Evolutionary conservation across 805 yeast species (phyloP), one percentile per base, ranked within the genome.

Genomic region (Lipomyces lipofer): DNA sequence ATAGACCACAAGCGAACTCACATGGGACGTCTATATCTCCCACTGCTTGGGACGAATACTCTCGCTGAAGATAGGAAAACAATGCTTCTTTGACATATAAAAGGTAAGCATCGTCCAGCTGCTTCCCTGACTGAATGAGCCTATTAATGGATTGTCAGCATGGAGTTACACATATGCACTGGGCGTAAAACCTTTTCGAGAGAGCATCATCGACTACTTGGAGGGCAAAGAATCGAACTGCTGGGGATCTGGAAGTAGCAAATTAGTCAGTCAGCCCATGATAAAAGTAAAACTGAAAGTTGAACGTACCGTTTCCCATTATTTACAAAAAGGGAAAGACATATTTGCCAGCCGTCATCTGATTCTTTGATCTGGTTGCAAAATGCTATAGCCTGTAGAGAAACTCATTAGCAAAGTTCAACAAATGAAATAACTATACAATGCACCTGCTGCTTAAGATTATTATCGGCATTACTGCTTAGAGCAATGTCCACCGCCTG

Each of bases 401-500:
- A n/a, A 9, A 2, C 12, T 10, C 12, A 19, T 45, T 10, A 45
- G 40, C 21, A 29, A 44, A 32, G 12, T 4, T 19, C n/a, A 21
- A n/a, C 2, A 54, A 19, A 43, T 28, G 21, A 8, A n/a, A 17
- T 29, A 7, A n/a, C 8, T 10, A 47, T 13, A 4, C 28, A 30
- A 25, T 1, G n/a, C 52, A 69, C 85, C 69, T 83, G 85, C 58
- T 78, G 81, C 66, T 83, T 84, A 47, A 88, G 73, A 38, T 67
- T 74, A 13, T 77, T 72, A 67, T 86, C 88, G 8, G 84, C 79
- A 24, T 83, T 75, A 28, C 87, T 85, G 68, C 83, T 82, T 50
- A 86, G 79, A 6, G 96, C 96, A 59, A 89, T 82, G 59, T 81
- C 84, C 45, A 91, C 94, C 39, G 96, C 97, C 72, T 88, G 94